These are phyloP conservation scores for Cordyceps farinosa DNA, from an alignment of 2,329 filamentous ascomycete species.

Conservation along the genomic window DNA sequence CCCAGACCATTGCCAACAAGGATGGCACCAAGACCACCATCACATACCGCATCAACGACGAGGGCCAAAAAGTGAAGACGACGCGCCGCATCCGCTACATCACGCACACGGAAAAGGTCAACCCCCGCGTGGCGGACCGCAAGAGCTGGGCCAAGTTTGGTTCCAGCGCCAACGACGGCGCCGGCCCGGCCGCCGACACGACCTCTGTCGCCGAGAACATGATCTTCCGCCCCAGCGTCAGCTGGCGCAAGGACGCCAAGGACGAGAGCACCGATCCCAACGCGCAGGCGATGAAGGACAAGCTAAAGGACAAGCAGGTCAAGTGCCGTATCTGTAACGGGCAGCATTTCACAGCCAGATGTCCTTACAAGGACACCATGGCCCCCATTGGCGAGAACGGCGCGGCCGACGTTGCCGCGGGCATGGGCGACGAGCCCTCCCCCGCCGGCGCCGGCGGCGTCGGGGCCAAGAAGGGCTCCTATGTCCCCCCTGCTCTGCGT, in stretches of 20 bases:
- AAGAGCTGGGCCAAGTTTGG: constrained; percentile 94
- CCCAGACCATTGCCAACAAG: constrained; percentile 92
- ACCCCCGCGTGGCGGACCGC: constrained; percentile 93
- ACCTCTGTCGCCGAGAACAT: constrained; percentile 97
- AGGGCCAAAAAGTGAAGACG: constrained; percentile 94
- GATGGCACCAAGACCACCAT: constrained; percentile 97
- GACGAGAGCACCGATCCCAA: constrained; percentile 73
- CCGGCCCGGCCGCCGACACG: constrained; percentile 82
- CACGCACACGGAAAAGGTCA: constrained; percentile 87
- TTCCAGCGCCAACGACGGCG: constrained; percentile 75
- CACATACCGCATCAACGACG: constrained; percentile 84
- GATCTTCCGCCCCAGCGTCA: constrained; percentile 86
- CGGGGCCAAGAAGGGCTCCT: constrained; percentile 70
- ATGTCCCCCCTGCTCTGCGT: constrained; percentile 90
- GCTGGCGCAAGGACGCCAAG: constrained; percentile 89
- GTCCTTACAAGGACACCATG: constrained; percentile 99
- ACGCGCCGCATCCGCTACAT: constrained; percentile 93
- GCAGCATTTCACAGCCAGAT: constrained; percentile 98
- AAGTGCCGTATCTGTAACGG: constrained; percentile 99
- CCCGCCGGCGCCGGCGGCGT: constrained; percentile 46
- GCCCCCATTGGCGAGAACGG: constrained; percentile 69
- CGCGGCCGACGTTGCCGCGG: constrained; percentile 52
- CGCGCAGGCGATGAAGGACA: constrained; percentile 71
- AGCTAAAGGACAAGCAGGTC: constrained; percentile 98
- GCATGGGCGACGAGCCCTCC: constrained; percentile 47